Base-by-base conservation (phyloP, 2,329 filamentous ascomycete species). In the Ceratocystiopsis brevicomis region DNA sequence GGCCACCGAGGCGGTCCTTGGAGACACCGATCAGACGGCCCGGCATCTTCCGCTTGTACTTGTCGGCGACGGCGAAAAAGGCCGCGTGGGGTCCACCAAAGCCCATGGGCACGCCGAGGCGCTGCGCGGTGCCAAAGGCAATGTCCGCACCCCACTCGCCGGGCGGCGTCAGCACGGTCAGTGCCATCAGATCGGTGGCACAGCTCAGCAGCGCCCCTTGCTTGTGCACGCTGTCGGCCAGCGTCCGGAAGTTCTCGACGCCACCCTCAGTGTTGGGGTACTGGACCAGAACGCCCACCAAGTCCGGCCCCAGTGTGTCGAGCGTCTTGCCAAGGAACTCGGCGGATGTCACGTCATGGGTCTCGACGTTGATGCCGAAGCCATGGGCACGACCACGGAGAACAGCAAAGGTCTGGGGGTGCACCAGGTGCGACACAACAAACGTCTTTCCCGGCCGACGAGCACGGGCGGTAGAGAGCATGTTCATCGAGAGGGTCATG, bases 71-170 rank as follows among this genome's bases (percentile, higher is more conserved):
- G 17, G 88, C 83, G 58, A 96, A 95, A 71, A 96, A 96, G 16
- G 87, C 88, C 21, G 88, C 88, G 56, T 95, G 88, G n/a, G 88
- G 88, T 17, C 88, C 88, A 54, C 88, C 88, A 53, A 79, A 92
- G 41, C 88, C 88, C 56, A 95, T 76, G 2, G 88, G 87, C 13
- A 96, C 83, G 59, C 88, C 88, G 48, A 95, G 81, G 46, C 88
- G 71, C 64, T 96, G 88, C 15, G 88, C 78, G 55, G 80, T 94
- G 51, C 88, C 88, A 57, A 96, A 93, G 6, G 87, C 88, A 53
- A 96, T 84, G 57, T 96, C 88, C 18, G 88, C 88, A 37, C 88
- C 88, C 63, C 88, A 95, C 57, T 95, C 88, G 40, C 87, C 87
- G 0, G 88, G 88, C 1, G 88, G 83, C 41, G 82, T 90, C 41